phyloP scores from a whole-genome alignment of 768 basidiomycete species.

The Collybia mongolica region DNA sequence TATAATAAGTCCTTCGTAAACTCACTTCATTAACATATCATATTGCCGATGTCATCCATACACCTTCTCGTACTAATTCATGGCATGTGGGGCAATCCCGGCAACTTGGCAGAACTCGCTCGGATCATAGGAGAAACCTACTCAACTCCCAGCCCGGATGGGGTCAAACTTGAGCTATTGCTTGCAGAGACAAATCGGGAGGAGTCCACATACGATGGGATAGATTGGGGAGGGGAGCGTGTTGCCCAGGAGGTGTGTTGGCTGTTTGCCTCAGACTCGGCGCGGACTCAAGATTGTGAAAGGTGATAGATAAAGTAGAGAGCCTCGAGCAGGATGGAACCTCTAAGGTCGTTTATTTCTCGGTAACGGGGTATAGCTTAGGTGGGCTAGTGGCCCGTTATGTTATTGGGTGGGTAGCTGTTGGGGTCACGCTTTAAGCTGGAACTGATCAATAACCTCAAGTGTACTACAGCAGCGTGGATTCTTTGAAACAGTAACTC shows the following conservation, averaged over 20 bases:
- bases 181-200: conserved; percentile 61
- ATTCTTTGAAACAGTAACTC: conserved; percentile 68
- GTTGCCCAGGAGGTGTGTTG: conserved; percentile 66
- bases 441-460: conserved; percentile 42
- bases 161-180: conserved; percentile 52
- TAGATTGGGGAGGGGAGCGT: conserved; percentile 80
- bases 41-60: conserved; percentile 21
- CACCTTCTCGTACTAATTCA: conserved; percentile 49
- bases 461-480: conserved; percentile 62
- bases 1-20: too few relatives aligned
- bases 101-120: conserved; percentile 55
- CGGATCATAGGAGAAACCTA: conserved; percentile 48
- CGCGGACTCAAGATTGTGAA: not conserved
- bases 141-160: conserved; percentile 26
- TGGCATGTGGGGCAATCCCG: conserved; percentile 80
- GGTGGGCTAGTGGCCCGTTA: conserved; percentile 54
- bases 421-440: conserved; percentile 56
- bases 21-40: too few relatives aligned
- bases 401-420: conserved; percentile 25
- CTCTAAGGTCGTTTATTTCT: conserved; percentile 59
- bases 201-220: conserved; percentile 74
- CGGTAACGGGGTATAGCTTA: conserved; percentile 71
- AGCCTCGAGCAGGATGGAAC: conserved; percentile 48
- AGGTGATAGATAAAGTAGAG: conserved; percentile 58
- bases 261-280: not conserved